Conservation (phyloP, 2,329 filamentous ascomycete genomes). For the Talaromyces sp. region DNA sequence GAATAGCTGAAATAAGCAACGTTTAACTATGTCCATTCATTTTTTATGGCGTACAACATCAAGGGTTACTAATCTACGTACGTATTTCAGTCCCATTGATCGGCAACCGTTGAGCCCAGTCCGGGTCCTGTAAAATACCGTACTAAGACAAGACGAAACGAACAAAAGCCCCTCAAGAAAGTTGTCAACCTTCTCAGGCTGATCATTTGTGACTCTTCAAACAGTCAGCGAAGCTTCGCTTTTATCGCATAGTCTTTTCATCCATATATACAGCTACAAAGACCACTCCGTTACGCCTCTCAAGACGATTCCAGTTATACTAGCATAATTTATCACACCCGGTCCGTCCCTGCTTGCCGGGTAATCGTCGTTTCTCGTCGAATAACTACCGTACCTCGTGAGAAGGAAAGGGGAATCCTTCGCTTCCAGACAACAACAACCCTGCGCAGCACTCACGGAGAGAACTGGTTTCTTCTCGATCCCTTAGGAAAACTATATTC, state of each 20-base stretch:
- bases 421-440: neutral
- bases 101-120: neutral
- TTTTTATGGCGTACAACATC: neutral
- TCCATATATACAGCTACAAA: neutral
- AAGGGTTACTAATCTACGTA: neutral
- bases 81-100: neutral
- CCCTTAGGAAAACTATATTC: neutral
- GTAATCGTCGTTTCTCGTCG: constrained; percentile 2
- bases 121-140: neutral
- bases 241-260: neutral
- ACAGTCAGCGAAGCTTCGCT: neutral
- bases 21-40: neutral
- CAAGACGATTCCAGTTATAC: neutral
- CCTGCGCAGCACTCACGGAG: neutral
- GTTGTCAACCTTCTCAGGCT: neutral
- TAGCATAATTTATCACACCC: neutral
- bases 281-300: neutral
- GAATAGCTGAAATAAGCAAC: neutral
- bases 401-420: constrained; percentile 3
- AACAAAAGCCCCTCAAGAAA: constrained; percentile 1
- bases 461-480: neutral
- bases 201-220: neutral
- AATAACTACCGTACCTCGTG: neutral
- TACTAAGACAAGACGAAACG: constrained; percentile 4
- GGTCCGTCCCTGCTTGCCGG: neutral